A percentile compares a stretch with the other conserved stretches of the same genome.
These are phyloP conservation scores for Saccharomyces pastorianus DNA, from an alignment of 1,139 yeast genomes.

Conservation along the genomic window DNA sequence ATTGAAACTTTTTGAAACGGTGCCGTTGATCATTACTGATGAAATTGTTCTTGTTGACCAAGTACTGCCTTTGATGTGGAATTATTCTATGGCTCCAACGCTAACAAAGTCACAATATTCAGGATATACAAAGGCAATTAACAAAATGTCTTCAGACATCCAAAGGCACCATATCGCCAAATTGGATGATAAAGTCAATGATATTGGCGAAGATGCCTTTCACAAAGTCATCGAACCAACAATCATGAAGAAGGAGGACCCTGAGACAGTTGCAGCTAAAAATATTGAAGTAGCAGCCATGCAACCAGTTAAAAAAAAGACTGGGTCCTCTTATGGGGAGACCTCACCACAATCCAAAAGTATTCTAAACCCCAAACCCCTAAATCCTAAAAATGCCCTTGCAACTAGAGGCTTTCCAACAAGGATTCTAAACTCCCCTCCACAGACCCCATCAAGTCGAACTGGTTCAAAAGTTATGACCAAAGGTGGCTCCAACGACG, in stretches of 20 bases:
- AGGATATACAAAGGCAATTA: conserved; percentile 33
- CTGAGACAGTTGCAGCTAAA: conserved; percentile 19
- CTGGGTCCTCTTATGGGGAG: background rate
- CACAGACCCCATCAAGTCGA: background rate
- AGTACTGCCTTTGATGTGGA: conserved; percentile 44
- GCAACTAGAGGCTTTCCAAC: background rate
- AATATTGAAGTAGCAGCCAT: conserved; percentile 21
- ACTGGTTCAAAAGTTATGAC: background rate
- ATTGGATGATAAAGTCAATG: conserved; percentile 19
- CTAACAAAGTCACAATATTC: conserved; percentile 37
- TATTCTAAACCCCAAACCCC: background rate
- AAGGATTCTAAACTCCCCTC: background rate
- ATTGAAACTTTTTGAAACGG: conserved; percentile 43
- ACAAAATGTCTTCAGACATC: conserved; percentile 33
- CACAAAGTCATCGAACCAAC: conserved; percentile 22
- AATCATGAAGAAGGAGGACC: conserved; percentile 13
- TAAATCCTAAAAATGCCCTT: background rate
- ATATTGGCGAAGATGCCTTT: conserved; percentile 18
- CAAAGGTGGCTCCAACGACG: background rate
- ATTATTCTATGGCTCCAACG: conserved; percentile 41
- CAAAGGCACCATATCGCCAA: conserved; percentile 32
- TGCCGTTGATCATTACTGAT: conserved; percentile 37
- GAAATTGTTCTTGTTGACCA: conserved; percentile 36
- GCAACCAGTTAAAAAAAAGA: conserved; percentile 18
- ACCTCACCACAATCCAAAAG: background rate